These are phyloP conservation scores for Lepidium campestre DNA, from an alignment of 441 rosid genomes.

Conservation along the genomic window DNA sequence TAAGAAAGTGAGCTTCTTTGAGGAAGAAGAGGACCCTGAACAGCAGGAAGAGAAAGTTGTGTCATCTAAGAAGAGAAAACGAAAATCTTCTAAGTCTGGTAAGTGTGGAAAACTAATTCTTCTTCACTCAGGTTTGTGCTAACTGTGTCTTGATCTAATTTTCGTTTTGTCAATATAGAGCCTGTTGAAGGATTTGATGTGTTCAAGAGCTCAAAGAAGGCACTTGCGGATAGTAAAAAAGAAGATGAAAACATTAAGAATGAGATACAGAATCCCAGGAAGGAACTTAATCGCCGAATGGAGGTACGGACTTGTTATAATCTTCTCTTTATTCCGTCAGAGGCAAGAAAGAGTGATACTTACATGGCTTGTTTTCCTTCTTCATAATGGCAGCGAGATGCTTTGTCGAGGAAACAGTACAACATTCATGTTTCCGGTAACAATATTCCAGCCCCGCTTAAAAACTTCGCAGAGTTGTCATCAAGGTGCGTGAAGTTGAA, in stretches of 20 bases:
- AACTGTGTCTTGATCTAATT: background rate
- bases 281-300: constrained; percentile 47
- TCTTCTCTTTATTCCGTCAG: background rate
- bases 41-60: constrained; percentile 16
- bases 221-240: constrained; percentile 7
- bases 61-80: constrained; percentile 57
- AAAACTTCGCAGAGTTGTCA: constrained; percentile 54
- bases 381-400: constrained; percentile 46
- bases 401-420: constrained; percentile 59
- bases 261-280: constrained; percentile 33
- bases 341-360: background rate
- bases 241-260: constrained; percentile 26
- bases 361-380: background rate
- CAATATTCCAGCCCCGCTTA: constrained; percentile 72
- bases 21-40: constrained; percentile 27
- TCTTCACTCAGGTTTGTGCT: background rate
- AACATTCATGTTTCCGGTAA: constrained; percentile 74
- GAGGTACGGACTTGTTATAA: constrained; percentile 44
- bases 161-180: constrained; percentile 25
- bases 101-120: background rate
- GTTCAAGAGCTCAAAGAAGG: constrained; percentile 50
- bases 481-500: constrained; percentile 40
- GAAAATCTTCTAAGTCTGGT: constrained; percentile 48
- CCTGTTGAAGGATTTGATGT: constrained; percentile 75
- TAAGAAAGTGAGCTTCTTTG: constrained; percentile 34